phyloP scores from a whole-genome alignment of 2,329 filamentous ascomycete genomes.

The Alternaria tenuissima region DNA sequence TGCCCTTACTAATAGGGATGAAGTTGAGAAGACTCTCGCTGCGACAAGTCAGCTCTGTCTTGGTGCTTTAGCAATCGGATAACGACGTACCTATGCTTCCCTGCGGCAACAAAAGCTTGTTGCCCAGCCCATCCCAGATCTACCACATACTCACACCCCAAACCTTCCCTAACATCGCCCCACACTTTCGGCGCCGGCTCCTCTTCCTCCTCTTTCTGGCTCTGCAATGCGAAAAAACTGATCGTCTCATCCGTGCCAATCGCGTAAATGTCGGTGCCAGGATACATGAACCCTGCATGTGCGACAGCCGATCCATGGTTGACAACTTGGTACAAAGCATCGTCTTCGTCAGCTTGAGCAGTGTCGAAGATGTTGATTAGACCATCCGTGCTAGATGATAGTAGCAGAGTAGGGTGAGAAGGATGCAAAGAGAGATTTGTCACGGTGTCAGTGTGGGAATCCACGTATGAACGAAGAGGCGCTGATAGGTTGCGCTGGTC shows the following conservation, averaged over 20 bases:
- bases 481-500: conserved; percentile 52
- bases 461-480: conserved; percentile 52
- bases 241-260: conserved; percentile 81
- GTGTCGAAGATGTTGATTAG: conserved; percentile 81
- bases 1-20: conserved; percentile 39
- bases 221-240: conserved; percentile 74
- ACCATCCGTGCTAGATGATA: conserved; percentile 82
- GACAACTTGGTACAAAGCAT: conserved; percentile 78
- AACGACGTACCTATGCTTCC: conserved; percentile 67
- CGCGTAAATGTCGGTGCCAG: conserved; percentile 65
- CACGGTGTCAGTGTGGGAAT: conserved; percentile 66
- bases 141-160: conserved; percentile 78
- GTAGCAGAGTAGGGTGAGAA: conserved; percentile 65
- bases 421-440: conserved; percentile 71
- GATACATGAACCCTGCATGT: conserved; percentile 74
- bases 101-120: conserved; percentile 69
- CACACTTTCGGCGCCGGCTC: conserved; percentile 60
- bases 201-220: conserved; percentile 67
- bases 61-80: background rate
- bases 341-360: conserved; percentile 70
- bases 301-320: conserved; percentile 80
- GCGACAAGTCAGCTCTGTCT: conserved; percentile 3
- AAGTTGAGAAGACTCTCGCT: conserved; percentile 43
- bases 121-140: conserved; percentile 69
- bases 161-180: conserved; percentile 72